A percentile compares a stretch with the other conserved stretches of the same genome.
These are phyloP conservation scores for Porpolomopsis calyptriformis DNA, from an alignment of 768 basidiomycete genomes.

Conservation along the genomic window DNA sequence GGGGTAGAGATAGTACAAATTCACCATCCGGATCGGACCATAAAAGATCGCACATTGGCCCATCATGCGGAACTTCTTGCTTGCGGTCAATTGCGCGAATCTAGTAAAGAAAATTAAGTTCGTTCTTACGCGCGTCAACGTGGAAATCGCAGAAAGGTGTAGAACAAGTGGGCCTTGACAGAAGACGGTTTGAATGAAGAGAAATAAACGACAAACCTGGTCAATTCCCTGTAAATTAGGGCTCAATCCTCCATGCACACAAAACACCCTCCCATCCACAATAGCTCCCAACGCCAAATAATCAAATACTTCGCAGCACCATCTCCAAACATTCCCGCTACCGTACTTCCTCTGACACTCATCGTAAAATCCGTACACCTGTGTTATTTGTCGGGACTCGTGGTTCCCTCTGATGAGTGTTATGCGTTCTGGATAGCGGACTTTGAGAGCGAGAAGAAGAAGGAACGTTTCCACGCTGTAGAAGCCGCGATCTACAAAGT, in stretches of 20 bases:
- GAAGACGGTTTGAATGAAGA: neutral
- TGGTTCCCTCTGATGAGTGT: conserved; percentile 97
- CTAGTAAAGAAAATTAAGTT: conserved; percentile 30
- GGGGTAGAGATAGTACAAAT: conserved; percentile 12
- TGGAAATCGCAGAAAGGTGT: too few relatives aligned
- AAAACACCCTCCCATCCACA: conserved; percentile 95
- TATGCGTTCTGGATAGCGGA: conserved; percentile 94
- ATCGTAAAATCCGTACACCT: conserved; percentile 91
- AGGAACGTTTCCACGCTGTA: conserved; percentile 96
- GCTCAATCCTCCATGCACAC: conserved; percentile 93
- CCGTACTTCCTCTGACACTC: conserved; percentile 97
- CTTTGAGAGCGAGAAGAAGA: conserved; percentile 88
- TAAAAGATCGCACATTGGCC: conserved; percentile 96
- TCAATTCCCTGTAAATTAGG: conserved; percentile 80
- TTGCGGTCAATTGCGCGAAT: conserved; percentile 92
- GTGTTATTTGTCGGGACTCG: conserved; percentile 94
- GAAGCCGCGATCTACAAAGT: conserved; percentile 97
- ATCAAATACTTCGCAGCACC: conserved; percentile 98
- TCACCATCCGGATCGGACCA: conserved; percentile 98
- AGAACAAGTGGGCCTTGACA: neutral
- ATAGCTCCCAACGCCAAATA: conserved; percentile 90
- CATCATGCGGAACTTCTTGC: conserved; percentile 97
- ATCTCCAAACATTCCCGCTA: conserved; percentile 88
- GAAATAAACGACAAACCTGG: conserved; percentile 46
- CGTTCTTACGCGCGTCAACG: conserved; percentile 7